Evolutionary conservation across 2,329 filamentous ascomycete species (phyloP), one percentile per base, ranked within the genome.

Genomic region (Didymella glomerata): DNA sequence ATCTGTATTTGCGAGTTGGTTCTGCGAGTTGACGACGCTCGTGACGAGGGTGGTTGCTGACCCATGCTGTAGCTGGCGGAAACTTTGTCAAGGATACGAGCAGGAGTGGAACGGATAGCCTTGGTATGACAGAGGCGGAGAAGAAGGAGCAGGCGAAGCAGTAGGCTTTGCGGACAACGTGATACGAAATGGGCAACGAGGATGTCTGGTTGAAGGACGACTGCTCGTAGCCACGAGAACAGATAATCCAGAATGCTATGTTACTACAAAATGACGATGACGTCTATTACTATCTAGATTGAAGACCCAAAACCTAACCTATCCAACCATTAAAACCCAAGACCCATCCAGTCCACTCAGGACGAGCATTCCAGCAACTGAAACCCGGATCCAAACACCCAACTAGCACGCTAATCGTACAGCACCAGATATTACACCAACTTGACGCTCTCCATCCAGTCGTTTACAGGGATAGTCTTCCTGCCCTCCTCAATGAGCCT

Each of bases 21-120:
- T 8, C 11, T 32, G 30, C 30, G 11, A 32, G 32, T 36, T 36
- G 32, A n/a, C 16, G 16, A 8, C 18, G 6, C 32, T 18, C 7
- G 16, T n/a, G 11, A 7, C 3, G 32, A 2, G 24, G 25, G 20
- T 40, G 14, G 32, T 32, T 24, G 47, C 61, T 70, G 49, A 68
- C 16, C 7, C 14, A 18, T 10, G 10, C 22, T 25, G 6, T 50
- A 74, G 71, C 73, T 34, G 73, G 70, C 0, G 73, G 73, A 0
- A 68, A 69, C 41, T 63, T 67, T 22, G 70, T 76, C 8, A 65
- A 56, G 11, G 70, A 71, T 57, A 73, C 73, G 14, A 69, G 70
- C 1, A 70, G 68, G 62, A 65, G 60, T 11, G 72, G 71, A 0
- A 65, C 64, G 0, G 68, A 72, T 59, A 64, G 50, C 11, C 57